These are phyloP conservation scores for Pseudogymnoascus pannorum DNA, from an alignment of 2,329 filamentous ascomycete species.

Conservation along the genomic window DNA sequence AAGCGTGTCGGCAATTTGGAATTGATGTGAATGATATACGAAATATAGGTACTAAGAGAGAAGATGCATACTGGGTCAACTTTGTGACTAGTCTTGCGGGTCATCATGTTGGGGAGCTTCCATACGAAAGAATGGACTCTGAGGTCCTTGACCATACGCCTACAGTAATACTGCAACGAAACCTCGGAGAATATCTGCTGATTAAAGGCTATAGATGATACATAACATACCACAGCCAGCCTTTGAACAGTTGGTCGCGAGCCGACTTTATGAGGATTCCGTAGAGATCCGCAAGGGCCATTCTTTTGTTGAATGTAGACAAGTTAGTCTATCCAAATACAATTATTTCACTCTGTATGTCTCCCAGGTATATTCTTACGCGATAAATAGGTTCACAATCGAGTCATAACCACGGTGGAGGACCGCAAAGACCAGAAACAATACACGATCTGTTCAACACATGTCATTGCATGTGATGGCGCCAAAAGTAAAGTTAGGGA, in stretches of 20 bases:
- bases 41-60: slow-evolving; percentile 25
- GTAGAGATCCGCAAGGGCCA: slow-evolving; percentile 29
- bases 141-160: slow-evolving; percentile 32
- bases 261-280: slow-evolving; percentile 22
- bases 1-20: slow-evolving; percentile 28
- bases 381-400: slow-evolving; percentile 18
- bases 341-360: no score
- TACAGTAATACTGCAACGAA: slow-evolving; percentile 19
- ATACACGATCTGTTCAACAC: slow-evolving; percentile 27
- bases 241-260: slow-evolving; percentile 32
- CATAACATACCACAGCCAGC: slow-evolving; percentile 37
- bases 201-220: slow-evolving; percentile 29
- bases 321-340: slow-evolving; percentile 22
- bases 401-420: slow-evolving; percentile 27
- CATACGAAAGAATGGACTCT: slow-evolving; percentile 29
- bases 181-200: neutral
- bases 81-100: slow-evolving; percentile 34
- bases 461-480: slow-evolving; percentile 34
- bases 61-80: slow-evolving; percentile 35
- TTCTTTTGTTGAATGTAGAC: slow-evolving; percentile 30
- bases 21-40: slow-evolving; percentile 25
- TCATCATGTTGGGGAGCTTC: slow-evolving; percentile 30
- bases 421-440: slow-evolving; percentile 21
- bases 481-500: slow-evolving; percentile 25
- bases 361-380: neutral